Conservation (phyloP, 192 early-diverging fungal genomes). For the Thamnidium elegans region DNA sequence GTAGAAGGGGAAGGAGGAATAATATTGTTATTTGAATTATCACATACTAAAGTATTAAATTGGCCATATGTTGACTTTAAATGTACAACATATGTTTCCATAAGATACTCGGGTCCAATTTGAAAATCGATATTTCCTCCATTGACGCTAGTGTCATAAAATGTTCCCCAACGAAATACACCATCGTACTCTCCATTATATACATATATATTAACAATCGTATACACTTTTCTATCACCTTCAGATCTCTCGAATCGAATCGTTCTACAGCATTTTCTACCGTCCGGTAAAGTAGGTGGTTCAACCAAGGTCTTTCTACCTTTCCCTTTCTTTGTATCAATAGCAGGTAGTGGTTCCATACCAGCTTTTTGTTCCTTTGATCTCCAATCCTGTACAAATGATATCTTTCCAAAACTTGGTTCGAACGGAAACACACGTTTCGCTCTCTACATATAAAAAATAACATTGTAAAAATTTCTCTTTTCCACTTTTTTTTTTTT, state of each 20-base stretch:
- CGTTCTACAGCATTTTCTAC: constrained; percentile 63
- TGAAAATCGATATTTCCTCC: constrained; percentile 56
- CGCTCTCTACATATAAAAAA: constrained; percentile 13
- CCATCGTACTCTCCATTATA: constrained; percentile 56
- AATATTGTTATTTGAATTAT: constrained; percentile 26
- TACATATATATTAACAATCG: constrained; percentile 59
- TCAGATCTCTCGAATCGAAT: constrained; percentile 64
- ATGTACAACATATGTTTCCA: constrained; percentile 37
- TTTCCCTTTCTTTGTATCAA: constrained; percentile 49
- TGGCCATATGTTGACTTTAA: constrained; percentile 33
- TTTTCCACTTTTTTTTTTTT: too few relatives aligned
- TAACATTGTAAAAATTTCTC: too few relatives aligned
- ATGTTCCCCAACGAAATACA: constrained; percentile 65
- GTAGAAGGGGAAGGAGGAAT: constrained; percentile 17
- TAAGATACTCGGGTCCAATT: constrained; percentile 37
- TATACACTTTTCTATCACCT: constrained; percentile 54
- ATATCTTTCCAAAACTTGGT: constrained; percentile 66
- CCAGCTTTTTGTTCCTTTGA: constrained; percentile 54
- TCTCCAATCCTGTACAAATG: constrained; percentile 70
- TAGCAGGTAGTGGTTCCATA: constrained; percentile 46
- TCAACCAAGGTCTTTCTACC: constrained; percentile 30
- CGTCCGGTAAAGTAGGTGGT: constrained; percentile 48
- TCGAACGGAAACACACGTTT: constrained; percentile 56
- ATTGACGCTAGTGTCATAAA: constrained; percentile 60
- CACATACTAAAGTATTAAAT: constrained; percentile 37